A percentile compares a stretch with the other conserved stretches of the same genome.
phyloP scores from a whole-genome alignment of 768 basidiomycete species.

The Suillus subaureus region DNA sequence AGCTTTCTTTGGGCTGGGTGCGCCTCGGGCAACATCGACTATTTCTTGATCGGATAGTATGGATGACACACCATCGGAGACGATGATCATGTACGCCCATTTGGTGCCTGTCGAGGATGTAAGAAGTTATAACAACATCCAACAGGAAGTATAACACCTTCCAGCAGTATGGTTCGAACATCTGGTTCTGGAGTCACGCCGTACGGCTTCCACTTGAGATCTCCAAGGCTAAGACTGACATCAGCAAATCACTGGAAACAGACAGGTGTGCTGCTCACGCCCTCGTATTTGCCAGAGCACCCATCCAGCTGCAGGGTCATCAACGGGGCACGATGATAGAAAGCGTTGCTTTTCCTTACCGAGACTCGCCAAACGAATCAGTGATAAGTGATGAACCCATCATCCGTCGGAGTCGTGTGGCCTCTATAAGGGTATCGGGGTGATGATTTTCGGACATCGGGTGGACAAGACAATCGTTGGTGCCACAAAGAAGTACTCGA shows the following conservation, averaged over 20 bases:
- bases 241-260: slow-evolving; percentile 10
- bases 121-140: slow-evolving; percentile 3
- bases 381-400: slow-evolving; percentile 89
- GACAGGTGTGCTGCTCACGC: slow-evolving; percentile 50
- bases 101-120: slow-evolving; percentile 57
- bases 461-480: slow-evolving; percentile 68
- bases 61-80: slow-evolving; percentile 95
- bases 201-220: slow-evolving; percentile 84
- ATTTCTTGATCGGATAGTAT: slow-evolving; percentile 94
- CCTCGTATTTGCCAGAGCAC: slow-evolving; percentile 88
- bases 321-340: slow-evolving; percentile 3
- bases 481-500: slow-evolving; percentile 79
- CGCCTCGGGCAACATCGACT: slow-evolving; percentile 80
- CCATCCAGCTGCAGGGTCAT: slow-evolving; percentile 79
- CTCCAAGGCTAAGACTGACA: slow-evolving; percentile 65
- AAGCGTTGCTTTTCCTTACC: slow-evolving; percentile 45
- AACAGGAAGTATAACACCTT: slow-evolving; percentile 50
- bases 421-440: slow-evolving; percentile 88
- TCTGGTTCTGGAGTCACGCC: slow-evolving; percentile 95
- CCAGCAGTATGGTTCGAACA: slow-evolving; percentile 70
- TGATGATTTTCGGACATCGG: slow-evolving; percentile 96
- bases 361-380: slow-evolving; percentile 92
- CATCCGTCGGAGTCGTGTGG: slow-evolving; percentile 82
- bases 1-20: slow-evolving; percentile 73
- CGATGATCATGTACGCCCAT: slow-evolving; percentile 84